Base-by-base conservation (phyloP, 208 protist species). In the Wallacemonas sp. region DNA sequence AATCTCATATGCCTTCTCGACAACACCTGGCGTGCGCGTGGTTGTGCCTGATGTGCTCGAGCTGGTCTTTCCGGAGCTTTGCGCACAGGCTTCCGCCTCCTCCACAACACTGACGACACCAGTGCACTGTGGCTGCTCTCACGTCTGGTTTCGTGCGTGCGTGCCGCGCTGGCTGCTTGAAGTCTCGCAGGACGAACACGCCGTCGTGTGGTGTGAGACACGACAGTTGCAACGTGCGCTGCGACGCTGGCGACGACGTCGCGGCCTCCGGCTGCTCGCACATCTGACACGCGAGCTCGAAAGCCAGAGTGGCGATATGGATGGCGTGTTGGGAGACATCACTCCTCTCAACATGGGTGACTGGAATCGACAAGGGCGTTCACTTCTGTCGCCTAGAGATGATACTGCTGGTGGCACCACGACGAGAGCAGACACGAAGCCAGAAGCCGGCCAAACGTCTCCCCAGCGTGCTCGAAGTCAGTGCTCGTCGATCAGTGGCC, bases 131-230 rank as follows among this genome's bases (percentile, higher is more conserved):
- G 70, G 73, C n/a, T 93, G 84, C 58, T 58, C 44, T 0, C 88
- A 94, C 57, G 58, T 56, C 6, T 94, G 85, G 85, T 82, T 88
- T 60, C 72, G 81, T 1, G 61, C 82, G 39, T 74, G 64, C 17
- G 46, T 94, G 8, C 76, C 83, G 12, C 61, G 64, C 9, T 85
- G 80, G 68, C 65, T 86, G 21, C 65, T 82, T 3, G 49, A 58
- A 4, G 60, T 65, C 0, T 52, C 79, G 5, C 64, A 76, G 56
- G 72, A 83, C 23, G 68, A 75, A 60, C 78, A 85, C 52, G 83
- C 83, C 1, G 29, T 26, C 4, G 21, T 65, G 17, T 89, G 76
- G 76, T 33, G 47, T 38, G 66, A 71, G 21, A 34, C 38, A 6
- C 46, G 46, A n/a, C 47, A 70, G 27, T 56, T 83, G 41, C 48